Evolutionary conservation across 305 asterid genomes (phyloP), one percentile per base, ranked within the genome.

Genomic region (Fraxinus latifolia): DNA sequence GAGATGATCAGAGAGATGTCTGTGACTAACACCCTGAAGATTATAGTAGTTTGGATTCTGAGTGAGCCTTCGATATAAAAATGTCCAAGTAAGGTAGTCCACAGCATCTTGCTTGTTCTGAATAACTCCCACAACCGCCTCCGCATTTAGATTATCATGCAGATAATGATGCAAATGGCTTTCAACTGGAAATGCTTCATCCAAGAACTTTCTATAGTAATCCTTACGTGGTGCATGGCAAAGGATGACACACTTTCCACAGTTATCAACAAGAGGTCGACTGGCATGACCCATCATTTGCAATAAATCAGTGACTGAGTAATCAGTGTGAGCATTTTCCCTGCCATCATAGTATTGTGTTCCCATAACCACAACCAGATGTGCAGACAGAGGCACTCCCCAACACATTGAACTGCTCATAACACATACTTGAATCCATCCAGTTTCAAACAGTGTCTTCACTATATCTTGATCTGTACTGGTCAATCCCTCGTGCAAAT

Each of bases 261-360:
- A 92, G 77, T 89, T 92, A 87, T 95, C 98, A 50, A 90, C 86
- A 36, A 92, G 94, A 82, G 98, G 98, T 70, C 98, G 94, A 84
- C 98, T 91, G 82, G 98, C 98, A 87, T 94, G 97, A 53, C 98
- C 98, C 97, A 95, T 94, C 97, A 95, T 95, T 91, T 95, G 97
- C 88, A 95, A 88, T 81, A 95, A 88, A 86, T 94, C 98, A 53
- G 92, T 91, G 70, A 95, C 97, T 1, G 97, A 97, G 83, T 94
- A 95, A 86, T 93, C 98, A 74, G 91, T 88, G 78, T 90, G 97
- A 67, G 96, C 93, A 87, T 90, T 93, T 88, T 95, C 97, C 82
- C 92, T 84, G 82, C 98, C 97, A 78, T 95, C 98, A 68, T 92
- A 94, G 78, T 91, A 91, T 86, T 95, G 99, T 0, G 97, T 94